A percentile compares a stretch with the other conserved stretches of the same genome.
phyloP scores from a whole-genome alignment of 2,329 filamentous ascomycete species.

The Clonostachys rosea region DNA sequence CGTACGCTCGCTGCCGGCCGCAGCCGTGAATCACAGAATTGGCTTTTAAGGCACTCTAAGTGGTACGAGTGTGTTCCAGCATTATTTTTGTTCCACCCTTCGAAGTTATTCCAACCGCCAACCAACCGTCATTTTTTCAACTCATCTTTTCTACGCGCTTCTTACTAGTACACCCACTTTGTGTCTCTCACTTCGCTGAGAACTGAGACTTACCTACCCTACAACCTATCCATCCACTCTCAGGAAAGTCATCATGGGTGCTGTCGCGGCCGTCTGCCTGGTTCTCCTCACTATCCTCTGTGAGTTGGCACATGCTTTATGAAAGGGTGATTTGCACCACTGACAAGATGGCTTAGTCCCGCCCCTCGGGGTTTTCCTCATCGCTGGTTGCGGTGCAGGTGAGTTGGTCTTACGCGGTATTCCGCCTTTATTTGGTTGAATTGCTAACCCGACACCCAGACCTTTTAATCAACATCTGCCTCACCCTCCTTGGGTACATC shows the following conservation, averaged over 20 bases:
- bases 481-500: conserved; percentile 67
- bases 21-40: too few species aligned
- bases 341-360: conserved; percentile 45
- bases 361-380: conserved; percentile 57
- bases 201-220: background rate
- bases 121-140: too few species aligned
- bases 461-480: conserved; percentile 61
- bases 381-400: conserved; percentile 60
- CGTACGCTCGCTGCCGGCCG: too few species aligned
- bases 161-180: too few species aligned
- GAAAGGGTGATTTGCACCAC: background rate
- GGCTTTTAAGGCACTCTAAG: too few species aligned
- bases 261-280: conserved; percentile 39
- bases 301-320: conserved; percentile 21
- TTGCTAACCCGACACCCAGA: conserved; percentile 30
- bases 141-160: too few species aligned
- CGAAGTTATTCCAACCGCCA: too few species aligned
- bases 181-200: too few species aligned
- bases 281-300: conserved; percentile 48
- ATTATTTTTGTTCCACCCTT: too few species aligned
- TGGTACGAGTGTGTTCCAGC: too few species aligned
- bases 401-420: conserved; percentile 10
- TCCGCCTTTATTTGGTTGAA: background rate
- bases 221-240: background rate
- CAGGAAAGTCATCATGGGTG: conserved; percentile 36